phyloP scores from a whole-genome alignment of 768 basidiomycete species.

The Termitomyces sp. region DNA sequence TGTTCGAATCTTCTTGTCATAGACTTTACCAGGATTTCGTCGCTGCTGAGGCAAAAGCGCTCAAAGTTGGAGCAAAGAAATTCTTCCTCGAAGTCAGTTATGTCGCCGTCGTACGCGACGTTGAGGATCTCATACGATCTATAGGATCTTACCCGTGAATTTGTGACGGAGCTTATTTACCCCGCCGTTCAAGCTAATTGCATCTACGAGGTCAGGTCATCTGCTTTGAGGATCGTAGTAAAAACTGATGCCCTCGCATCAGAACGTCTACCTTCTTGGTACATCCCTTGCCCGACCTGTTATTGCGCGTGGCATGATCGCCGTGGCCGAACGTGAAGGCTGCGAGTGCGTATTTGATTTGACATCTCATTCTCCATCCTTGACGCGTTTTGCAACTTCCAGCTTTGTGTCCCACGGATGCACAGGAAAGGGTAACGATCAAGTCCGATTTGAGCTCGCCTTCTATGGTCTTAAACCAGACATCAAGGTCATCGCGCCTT shows the following conservation, averaged over 20 bases:
- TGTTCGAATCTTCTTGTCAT: conserved; percentile 3
- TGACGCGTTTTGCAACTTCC: background rate
- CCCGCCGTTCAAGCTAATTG: conserved; percentile 97
- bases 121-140: background rate
- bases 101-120: background rate
- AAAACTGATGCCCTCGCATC: conserved; percentile 2
- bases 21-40: conserved; percentile 68
- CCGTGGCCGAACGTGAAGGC: conserved; percentile 79
- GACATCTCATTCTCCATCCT: background rate
- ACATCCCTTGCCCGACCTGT: conserved; percentile 98
- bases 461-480: conserved; percentile 98
- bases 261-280: conserved; percentile 96
- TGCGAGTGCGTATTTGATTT: conserved; percentile 73
- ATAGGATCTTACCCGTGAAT: conserved; percentile 91
- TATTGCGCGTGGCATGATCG: conserved; percentile 98
- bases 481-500: conserved; percentile 98
- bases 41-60: conserved; percentile 85
- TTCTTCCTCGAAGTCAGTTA: conserved; percentile 78
- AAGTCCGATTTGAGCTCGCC: conserved; percentile 97
- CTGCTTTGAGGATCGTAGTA: background rate
- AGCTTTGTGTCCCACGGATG: conserved; percentile 98
- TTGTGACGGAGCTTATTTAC: conserved; percentile 94
- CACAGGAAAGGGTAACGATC: conserved; percentile 99
- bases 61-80: conserved; percentile 90
- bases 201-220: conserved; percentile 81